phyloP scores from a whole-genome alignment of 169 alveolate species.

The Babesia ovata region DNA sequence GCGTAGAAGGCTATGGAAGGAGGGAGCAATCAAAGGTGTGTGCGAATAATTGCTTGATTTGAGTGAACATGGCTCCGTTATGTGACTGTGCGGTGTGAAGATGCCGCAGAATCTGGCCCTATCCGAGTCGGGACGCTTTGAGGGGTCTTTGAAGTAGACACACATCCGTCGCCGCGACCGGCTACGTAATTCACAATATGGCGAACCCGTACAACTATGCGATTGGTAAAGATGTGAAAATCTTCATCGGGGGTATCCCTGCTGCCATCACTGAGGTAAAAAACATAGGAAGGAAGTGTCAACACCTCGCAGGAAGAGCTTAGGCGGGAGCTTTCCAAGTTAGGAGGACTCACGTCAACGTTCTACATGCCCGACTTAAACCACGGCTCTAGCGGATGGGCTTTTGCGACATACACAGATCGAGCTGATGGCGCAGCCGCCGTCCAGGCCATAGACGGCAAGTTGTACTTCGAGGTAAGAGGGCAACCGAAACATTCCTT shows the following conservation, averaged over 20 bases:
- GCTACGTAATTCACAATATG: slow-evolving; percentile 4
- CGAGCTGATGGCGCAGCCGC: slow-evolving; percentile 65
- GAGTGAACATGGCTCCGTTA: too few species aligned
- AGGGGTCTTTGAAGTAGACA: too few species aligned
- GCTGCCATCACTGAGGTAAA: slow-evolving; percentile 70
- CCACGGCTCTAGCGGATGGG: slow-evolving; percentile 77
- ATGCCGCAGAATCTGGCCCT: too few species aligned
- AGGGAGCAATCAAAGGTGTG: background rate
- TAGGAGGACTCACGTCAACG: slow-evolving; percentile 67
- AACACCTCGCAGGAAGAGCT: slow-evolving; percentile 58
- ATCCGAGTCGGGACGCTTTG: too few species aligned
- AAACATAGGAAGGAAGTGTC: background rate
- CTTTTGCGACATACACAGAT: slow-evolving; percentile 70
- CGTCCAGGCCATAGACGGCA: slow-evolving; percentile 71
- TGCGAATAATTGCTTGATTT: too few species aligned
- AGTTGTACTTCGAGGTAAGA: slow-evolving; percentile 67
- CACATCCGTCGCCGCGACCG: background rate
- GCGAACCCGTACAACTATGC: slow-evolving; percentile 16
- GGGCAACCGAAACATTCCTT: background rate
- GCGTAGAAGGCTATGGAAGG: background rate
- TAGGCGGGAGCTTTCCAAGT: slow-evolving; percentile 66
- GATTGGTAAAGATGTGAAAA: slow-evolving; percentile 54
- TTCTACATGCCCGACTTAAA: slow-evolving; percentile 74
- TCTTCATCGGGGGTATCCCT: slow-evolving; percentile 75
- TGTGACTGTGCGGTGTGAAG: too few species aligned